Evolutionary conservation across 2,329 filamentous ascomycete genomes (phyloP).

Genomic region (Xylaria sp.): DNA sequence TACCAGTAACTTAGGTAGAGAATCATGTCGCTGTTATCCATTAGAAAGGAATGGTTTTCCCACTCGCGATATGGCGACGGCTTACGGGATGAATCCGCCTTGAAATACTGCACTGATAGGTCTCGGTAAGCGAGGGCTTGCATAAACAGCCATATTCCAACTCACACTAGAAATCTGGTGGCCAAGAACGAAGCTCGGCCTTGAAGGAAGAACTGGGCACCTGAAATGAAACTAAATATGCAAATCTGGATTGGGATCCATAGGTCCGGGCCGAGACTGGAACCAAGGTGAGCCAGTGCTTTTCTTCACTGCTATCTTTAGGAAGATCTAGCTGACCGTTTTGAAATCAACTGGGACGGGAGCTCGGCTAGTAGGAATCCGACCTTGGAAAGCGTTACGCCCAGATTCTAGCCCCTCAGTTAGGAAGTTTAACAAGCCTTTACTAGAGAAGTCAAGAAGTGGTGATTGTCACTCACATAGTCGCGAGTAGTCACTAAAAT

Average conservation of each 20-base stretch:
- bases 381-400: constrained; percentile 48
- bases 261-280: constrained; percentile 45
- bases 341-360: constrained; percentile 44
- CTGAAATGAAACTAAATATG: constrained; percentile 45
- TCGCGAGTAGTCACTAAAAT: constrained; percentile 47
- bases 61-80: constrained; percentile 38
- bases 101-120: constrained; percentile 53
- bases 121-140: constrained; percentile 29
- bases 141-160: constrained; percentile 10
- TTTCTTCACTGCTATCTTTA: background rate
- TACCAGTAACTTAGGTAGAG: constrained; percentile 78
- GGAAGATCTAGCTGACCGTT: constrained; percentile 39
- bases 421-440: constrained; percentile 11
- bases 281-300: constrained; percentile 24
- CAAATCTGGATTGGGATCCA: constrained; percentile 48
- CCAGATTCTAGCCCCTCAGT: constrained; percentile 44
- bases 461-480: constrained; percentile 43
- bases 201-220: constrained; percentile 44
- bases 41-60: constrained; percentile 19
- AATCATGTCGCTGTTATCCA: constrained; percentile 54
- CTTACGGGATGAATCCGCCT: constrained; percentile 70
- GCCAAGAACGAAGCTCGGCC: constrained; percentile 50
- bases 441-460: constrained; percentile 1
- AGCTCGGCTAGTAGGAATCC: constrained; percentile 41
- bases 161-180: constrained; percentile 49